Evolutionary conservation across 2,329 filamentous ascomycete species (phyloP), one percentile per base, ranked within the genome.

Genomic region (Xylaria sp.): DNA sequence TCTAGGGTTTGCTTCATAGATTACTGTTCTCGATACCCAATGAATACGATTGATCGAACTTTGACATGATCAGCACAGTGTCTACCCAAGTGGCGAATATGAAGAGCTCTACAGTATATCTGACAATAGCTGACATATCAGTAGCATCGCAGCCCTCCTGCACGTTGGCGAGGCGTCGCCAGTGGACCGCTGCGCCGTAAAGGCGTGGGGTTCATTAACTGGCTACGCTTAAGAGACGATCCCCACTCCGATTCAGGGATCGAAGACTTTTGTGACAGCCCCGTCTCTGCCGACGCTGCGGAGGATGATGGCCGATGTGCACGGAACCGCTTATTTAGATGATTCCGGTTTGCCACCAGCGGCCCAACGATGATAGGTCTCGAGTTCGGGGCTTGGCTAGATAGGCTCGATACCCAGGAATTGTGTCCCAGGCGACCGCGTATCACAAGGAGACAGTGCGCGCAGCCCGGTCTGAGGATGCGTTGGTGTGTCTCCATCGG

Each of bases 21-120:
- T 54, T 62, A 65, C 34, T 54, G 52, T 32, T 70, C 50, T 72
- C 69, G 75, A 77, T 77, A 76, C 76, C 76, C 74, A 72, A 72
- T 76, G 75, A 62, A 76, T 59, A 68, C 50, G 64, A 70, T 72
- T 68, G 37, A 70, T 54, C 28, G 58, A 46, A 46, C 18, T 4
- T 56, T 50, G 23, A 37, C 34, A 52, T 51, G 51, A 54, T 59
- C 46, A 65, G 23, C n/a, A 8, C 41, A 46, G 59, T 66, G 18
- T 46, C 28, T 67, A 65, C 68, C 55, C 63, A 65, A 72, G 70
- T 72, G 68, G 65, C 70, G 28, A 72, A 48, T 20, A 48, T 63
- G 13, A 18, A 37, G 57, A 65, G n/a, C 37, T 37, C 28, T 28
- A 28, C 28, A 28, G 28, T 28, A 28, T 44, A 34, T 66, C 51